Evolutionary conservation across 2,329 filamentous ascomycete genomes (phyloP).

Genomic region (Arthrobotrys iridis): DNA sequence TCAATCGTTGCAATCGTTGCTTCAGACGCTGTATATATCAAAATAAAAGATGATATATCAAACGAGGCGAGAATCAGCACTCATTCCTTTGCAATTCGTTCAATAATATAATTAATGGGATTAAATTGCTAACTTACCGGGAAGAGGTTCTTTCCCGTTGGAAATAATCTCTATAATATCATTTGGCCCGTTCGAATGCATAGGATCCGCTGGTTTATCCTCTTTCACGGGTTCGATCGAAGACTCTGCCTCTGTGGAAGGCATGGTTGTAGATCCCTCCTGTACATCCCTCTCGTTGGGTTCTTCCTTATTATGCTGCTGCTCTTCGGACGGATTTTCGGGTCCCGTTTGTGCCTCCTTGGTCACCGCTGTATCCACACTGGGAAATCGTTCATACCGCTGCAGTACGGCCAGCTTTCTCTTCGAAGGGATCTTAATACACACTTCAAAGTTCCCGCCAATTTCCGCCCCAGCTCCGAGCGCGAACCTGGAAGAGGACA

Average conservation of each 20-base stretch:
- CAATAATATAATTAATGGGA: too few species aligned
- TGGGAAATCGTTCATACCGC: slow-evolving; percentile 36
- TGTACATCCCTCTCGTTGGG: neutral
- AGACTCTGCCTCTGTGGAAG: neutral
- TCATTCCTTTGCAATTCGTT: too few species aligned
- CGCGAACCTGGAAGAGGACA: slow-evolving; percentile 16
- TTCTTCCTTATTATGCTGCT: neutral
- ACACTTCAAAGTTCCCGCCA: slow-evolving; percentile 30
- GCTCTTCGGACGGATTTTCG: neutral
- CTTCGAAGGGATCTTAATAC: slow-evolving; percentile 44
- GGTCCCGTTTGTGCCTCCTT: neutral
- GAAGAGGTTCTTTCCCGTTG: neutral
- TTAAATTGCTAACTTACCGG: neutral
- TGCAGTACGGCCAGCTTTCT: slow-evolving; percentile 24
- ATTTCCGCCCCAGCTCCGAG: neutral
- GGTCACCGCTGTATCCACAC: slow-evolving; percentile 18
- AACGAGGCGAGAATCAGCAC: too few species aligned
- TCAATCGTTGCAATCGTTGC: neutral
- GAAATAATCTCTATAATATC: neutral
- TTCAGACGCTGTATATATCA: neutral
- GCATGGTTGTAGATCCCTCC: neutral
- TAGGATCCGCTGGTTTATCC: neutral
- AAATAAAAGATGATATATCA: too few species aligned
- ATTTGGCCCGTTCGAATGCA: neutral
- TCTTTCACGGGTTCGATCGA: neutral